These are phyloP conservation scores for Rhodotorula glutinis DNA, from an alignment of 1,284 basidiomycete genomes.

Conservation along the genomic window DNA sequence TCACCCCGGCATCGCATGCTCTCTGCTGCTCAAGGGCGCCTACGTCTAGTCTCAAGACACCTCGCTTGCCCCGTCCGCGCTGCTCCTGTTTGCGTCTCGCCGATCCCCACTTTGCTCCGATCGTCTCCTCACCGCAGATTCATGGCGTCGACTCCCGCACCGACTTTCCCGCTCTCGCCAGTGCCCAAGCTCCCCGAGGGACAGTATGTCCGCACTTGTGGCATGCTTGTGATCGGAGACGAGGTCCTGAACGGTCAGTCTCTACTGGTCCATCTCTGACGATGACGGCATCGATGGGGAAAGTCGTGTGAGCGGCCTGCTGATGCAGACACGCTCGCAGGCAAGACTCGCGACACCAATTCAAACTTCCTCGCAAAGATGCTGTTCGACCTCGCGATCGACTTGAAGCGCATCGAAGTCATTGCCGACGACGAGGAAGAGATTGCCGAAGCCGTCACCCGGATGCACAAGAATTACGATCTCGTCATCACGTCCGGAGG, in stretches of 20 bases:
- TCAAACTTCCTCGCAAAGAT: constrained; percentile 61
- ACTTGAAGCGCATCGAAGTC: constrained; percentile 79
- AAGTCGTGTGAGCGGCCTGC: constrained; percentile 61
- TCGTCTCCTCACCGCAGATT: neutral
- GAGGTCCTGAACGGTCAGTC: constrained; percentile 53
- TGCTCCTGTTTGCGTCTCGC: too few relatives aligned
- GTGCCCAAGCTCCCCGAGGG: constrained; percentile 63
- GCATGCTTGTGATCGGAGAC: constrained; percentile 65
- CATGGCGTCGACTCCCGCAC: neutral
- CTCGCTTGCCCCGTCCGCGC: neutral
- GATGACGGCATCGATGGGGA: neutral
- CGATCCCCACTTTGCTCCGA: neutral
- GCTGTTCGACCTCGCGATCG: constrained; percentile 77
- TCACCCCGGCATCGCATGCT: neutral
- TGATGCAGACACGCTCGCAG: constrained; percentile 43
- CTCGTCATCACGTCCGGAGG: constrained; percentile 83
- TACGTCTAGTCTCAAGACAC: neutral
- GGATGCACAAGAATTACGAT: constrained; percentile 79
- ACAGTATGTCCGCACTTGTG: constrained; percentile 66
- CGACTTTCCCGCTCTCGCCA: constrained; percentile 57
- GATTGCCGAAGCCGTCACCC: constrained; percentile 78
- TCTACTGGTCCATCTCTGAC: neutral
- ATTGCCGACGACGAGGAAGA: constrained; percentile 84
- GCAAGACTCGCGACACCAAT: constrained; percentile 84
- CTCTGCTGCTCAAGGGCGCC: neutral